Base-by-base conservation (phyloP, 176 grass and related monocot genomes). In the Stipa capillata region DNA sequence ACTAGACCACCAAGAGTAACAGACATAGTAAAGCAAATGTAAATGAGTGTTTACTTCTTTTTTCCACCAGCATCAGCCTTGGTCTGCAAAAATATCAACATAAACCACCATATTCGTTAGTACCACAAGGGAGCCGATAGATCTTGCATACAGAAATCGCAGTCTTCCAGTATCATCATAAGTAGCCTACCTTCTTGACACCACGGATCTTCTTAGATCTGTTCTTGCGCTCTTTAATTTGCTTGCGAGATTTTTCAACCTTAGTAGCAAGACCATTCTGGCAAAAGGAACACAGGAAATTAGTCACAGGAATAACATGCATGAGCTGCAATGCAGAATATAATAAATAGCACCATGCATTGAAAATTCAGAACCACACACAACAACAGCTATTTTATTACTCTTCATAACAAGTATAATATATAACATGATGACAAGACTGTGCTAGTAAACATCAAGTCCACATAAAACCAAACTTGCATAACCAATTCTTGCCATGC, bases 181-280 rank as follows among this genome's bases (percentile, higher is more conserved):
- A 53, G 43, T 65, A 75, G 27, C 76, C 80, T 53, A 94, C 91
- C 88, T 94, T 94, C 85, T 90, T 90, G 56, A 94, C 85, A 79
- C 91, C 85, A 41, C 85, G 91, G 44, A 90, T 73, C 57, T 94
- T 94, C 88, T 86, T 93, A 47, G 91, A 65, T 47, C 91, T 90
- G 78, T 93, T 94, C 79, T 90, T 94, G 50, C 88, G 85, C 77
- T 93, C 91, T 61, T 93, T 93, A 79, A 93, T 90, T 77, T 93
- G 87, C 69, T 93, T 93, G 78, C 91, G 86, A 18, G 91, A 90
- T 43, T 90, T 93, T 80, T 83, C 91, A 77, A 77, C 85, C 82
- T 93, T 93, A 11, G 87, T 93, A 62, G 87, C 91, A 79, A 93
- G 85, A 52, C 91, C 91, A 51, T 93, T 93, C 91, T 93, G 40